Percentiles rank a stretch among this genome's conserved stretches.
These are phyloP conservation scores for Brassica juncea DNA, from an alignment of 345 rosid genomes.

Conservation along the genomic window DNA sequence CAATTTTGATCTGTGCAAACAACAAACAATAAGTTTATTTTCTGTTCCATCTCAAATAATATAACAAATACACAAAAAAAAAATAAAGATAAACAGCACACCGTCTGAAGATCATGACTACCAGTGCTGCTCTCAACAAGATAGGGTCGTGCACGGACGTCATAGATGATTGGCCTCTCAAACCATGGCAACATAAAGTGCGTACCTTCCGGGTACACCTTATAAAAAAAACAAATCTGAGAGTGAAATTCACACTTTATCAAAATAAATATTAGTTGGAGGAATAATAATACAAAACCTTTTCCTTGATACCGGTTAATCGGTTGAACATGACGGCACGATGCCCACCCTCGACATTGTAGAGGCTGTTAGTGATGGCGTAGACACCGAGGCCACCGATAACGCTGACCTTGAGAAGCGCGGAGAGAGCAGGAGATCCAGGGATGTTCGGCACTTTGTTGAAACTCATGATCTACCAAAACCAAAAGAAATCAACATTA, in stretches of 20 bases:
- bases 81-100: slow-evolving; percentile 21
- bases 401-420: slow-evolving; percentile 39
- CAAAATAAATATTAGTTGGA: background rate
- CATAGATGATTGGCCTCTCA: slow-evolving; percentile 89
- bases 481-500: background rate
- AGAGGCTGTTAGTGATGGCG: slow-evolving; percentile 36
- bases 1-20: slow-evolving; percentile 73
- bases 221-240: slow-evolving; percentile 4
- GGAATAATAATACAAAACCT: slow-evolving; percentile 32
- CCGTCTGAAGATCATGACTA: slow-evolving; percentile 97
- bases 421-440: slow-evolving; percentile 42
- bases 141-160: slow-evolving; percentile 92
- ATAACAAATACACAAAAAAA: background rate
- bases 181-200: slow-evolving; percentile 91
- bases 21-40: background rate
- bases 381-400: slow-evolving; percentile 44
- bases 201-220: slow-evolving; percentile 97
- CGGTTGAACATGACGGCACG: slow-evolving; percentile 49
- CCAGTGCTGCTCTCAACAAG: slow-evolving; percentile 90
- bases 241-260: background rate
- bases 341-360: slow-evolving; percentile 46
- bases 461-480: slow-evolving; percentile 33
- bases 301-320: slow-evolving; percentile 43
- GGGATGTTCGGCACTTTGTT: slow-evolving; percentile 44
- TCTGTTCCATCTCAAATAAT: background rate